Percentiles rank a stretch among this genome's conserved stretches.
Conservation (phyloP, 106 monocot species). For the Triglochin maritima region DNA sequence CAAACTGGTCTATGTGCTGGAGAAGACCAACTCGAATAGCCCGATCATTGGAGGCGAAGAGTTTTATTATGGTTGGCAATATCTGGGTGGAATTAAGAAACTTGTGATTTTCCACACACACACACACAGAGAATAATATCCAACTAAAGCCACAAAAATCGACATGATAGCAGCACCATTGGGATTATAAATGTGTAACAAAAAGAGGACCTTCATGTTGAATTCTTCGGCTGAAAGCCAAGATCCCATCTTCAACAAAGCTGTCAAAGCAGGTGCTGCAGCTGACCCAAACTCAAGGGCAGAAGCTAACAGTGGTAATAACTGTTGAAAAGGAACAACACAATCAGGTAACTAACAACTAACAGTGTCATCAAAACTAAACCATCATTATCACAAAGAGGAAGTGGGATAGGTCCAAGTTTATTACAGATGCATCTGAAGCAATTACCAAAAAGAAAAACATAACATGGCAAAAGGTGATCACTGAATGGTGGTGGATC, state of each 20-base stretch:
- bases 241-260: slow-evolving; percentile 91
- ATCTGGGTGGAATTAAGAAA: slow-evolving; percentile 28
- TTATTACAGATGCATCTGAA: too few relatives aligned
- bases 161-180: background rate
- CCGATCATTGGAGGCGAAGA: slow-evolving; percentile 91
- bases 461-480: too few relatives aligned
- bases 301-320: slow-evolving; percentile 79
- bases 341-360: background rate
- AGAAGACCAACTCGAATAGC: slow-evolving; percentile 89
- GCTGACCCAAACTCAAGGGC: slow-evolving; percentile 96
- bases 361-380: background rate
- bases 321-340: slow-evolving; percentile 35
- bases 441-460: too few relatives aligned
- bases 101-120: background rate
- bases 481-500: too few relatives aligned
- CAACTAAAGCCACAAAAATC: background rate
- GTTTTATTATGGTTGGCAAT: slow-evolving; percentile 85
- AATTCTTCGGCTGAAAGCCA: slow-evolving; percentile 89
- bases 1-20: slow-evolving; percentile 97
- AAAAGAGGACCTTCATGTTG: slow-evolving; percentile 52
- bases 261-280: slow-evolving; percentile 82
- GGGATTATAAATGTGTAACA: background rate
- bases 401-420: too few relatives aligned
- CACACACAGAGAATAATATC: background rate
- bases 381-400: too few relatives aligned